These are phyloP conservation scores for Kwoniella dendrophila DNA, from an alignment of 768 basidiomycete species.

Conservation along the genomic window DNA sequence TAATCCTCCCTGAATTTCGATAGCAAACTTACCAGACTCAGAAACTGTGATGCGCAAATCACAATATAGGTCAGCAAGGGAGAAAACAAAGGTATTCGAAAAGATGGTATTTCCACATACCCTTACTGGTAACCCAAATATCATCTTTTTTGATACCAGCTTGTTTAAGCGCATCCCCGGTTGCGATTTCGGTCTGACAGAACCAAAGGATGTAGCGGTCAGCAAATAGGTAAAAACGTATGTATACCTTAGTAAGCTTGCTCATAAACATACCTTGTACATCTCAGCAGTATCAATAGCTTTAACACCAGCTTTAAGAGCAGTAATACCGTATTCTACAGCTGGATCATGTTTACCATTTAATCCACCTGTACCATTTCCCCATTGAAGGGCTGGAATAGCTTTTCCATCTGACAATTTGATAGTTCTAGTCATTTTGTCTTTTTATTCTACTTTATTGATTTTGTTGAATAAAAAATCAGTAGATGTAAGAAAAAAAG, in stretches of 20 bases:
- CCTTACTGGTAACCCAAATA: conserved; percentile 48
- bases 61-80: background rate
- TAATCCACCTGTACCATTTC: conserved; percentile 37
- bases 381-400: conserved; percentile 54
- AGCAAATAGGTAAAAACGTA: too few species aligned
- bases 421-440: conserved; percentile 37
- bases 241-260: too few species aligned
- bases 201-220: too few species aligned
- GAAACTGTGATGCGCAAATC: conserved; percentile 5
- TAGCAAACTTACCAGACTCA: conserved; percentile 1
- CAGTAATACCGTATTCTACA: conserved; percentile 21
- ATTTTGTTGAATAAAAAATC: too few species aligned
- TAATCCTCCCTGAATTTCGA: background rate
- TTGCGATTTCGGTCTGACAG: conserved; percentile 47
- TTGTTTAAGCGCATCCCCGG: conserved; percentile 26
- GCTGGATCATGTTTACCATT: conserved; percentile 30
- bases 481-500: too few species aligned
- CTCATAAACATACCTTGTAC: too few species aligned
- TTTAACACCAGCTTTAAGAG: conserved; percentile 43
- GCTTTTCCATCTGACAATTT: conserved; percentile 45
- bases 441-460: too few species aligned
- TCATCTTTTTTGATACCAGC: conserved; percentile 25
- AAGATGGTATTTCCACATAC: conserved; percentile 18
- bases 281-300: conserved; percentile 53
- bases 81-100: background rate